Evolutionary conservation across 768 basidiomycete species (phyloP), one percentile per base, ranked within the genome.

Genomic region (Pleurotus salmoneostramineus): DNA sequence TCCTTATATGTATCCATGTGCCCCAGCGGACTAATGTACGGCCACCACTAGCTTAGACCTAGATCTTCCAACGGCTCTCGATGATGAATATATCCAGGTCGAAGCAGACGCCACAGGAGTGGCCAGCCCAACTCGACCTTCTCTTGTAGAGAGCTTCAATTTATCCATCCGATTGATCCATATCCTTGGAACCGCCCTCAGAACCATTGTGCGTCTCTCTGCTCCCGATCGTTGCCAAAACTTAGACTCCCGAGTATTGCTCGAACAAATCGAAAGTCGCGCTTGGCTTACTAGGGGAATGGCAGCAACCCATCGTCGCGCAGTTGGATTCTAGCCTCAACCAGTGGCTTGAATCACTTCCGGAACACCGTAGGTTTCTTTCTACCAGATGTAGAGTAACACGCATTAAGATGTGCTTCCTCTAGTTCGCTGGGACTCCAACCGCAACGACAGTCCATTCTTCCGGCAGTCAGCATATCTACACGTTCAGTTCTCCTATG

Each of bases 241-340:
- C 56, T 44, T 27, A 40, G 8, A 8, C n/a, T 45, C 14, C n/a
- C n/a, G 51, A 89, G 89, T 93, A 92, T 67, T 81, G 88, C 8
- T 84, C 86, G 63, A 89, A 85, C 66, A 84, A 83, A 63, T 78
- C 81, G 1, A 81, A 81, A 64, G 70, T 83, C 6, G 67, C 83
- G 3, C 70, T 82, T 31, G 80, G 80, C 40, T 77, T 77, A 48
- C 72, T 73, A n/a, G 75, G 84, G 1, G 57, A 73, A 10, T 42
- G 40, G 70, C 84, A 88, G 56, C 79, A 87, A 55, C 73, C 79
- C 56, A 81, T 87, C 40, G 86, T 91, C 2, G 80, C 85, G 6
- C 85, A 89, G 57, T 69, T 91, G 1, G 88, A 91, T 66, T 87
- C 85, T 3, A 81, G 83, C 0, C 70, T 91, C 40, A 90, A 89